Evolutionary conservation across 345 rosid genomes (phyloP), one percentile per base, ranked within the genome.

Genomic region (Barbarea vulgaris): DNA sequence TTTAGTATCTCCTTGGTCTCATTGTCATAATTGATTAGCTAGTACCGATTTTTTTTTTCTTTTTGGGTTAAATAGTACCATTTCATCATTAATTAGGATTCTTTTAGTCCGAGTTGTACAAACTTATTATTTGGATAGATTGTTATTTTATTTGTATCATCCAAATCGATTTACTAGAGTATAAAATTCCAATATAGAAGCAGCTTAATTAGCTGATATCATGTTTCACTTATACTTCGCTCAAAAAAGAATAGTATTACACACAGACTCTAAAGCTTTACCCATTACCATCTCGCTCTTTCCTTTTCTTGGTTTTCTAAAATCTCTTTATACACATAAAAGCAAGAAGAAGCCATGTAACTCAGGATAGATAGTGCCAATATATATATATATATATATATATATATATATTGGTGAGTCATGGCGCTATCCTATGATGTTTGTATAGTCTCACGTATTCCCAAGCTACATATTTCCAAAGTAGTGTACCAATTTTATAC

Each of bases 401-500:
- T n/a, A n/a, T n/a, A n/a, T n/a, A n/a, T n/a, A n/a, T n/a, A n/a
- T 2, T 33, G n/a, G 12, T 31, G 27, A 65, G 18, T 14, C 13
- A 66, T 75, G 75, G 57, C 75, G 75, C 75, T 76, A 76, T 76
- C 80, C 63, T 31, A 30, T 60, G 39, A 9, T 52, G 34, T 41
- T 61, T 62, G 47, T 59, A 74, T 74, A 67, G 67, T 55, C 73
- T 56, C 48, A 55, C 58, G 24, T 52, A 50, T 4, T 25, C 36
- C 14, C 34, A 25, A 15, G 6, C n/a, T 25, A 27, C 19, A 27
- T 53, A 13, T 27, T 27, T 27, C 19, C 10, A 8, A 53, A 69
- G 31, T 19, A 31, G 17, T 46, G 53, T 12, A 46, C 66, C 66
- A 21, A 15, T 57, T 64, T 21, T 34, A 64, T 41, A 24, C 25